These are phyloP conservation scores for Bertia moriformis DNA, from an alignment of 2,329 filamentous ascomycete species.

Conservation along the genomic window DNA sequence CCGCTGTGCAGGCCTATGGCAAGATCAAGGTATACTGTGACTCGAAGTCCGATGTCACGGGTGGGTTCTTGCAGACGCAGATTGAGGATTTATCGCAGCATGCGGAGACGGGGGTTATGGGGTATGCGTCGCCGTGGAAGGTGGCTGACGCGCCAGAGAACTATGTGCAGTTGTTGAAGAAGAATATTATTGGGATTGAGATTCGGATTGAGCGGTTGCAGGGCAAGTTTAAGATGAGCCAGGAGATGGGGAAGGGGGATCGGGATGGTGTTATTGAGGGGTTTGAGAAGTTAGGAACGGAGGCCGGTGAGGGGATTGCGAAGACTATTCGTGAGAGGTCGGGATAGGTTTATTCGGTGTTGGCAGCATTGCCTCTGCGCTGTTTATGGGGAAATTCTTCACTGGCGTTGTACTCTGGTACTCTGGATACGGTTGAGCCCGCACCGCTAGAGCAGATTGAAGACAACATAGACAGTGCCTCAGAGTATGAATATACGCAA, in stretches of 20 bases:
- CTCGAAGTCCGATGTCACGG: constrained; percentile 24
- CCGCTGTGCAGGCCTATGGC: constrained; percentile 50
- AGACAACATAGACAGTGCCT: too few relatives aligned
- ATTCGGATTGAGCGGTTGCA: constrained; percentile 36
- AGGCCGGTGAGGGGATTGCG: constrained; percentile 18
- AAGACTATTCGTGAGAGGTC: constrained; percentile 13
- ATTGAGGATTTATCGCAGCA: constrained; percentile 34
- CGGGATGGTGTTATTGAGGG: constrained; percentile 39
- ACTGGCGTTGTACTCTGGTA: too few relatives aligned
- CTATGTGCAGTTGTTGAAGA: constrained; percentile 42
- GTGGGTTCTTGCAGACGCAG: constrained; percentile 31
- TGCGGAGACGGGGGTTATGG: constrained; percentile 40
- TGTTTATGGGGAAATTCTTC: too few relatives aligned
- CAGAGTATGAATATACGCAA: too few relatives aligned
- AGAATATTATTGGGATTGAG: constrained; percentile 45
- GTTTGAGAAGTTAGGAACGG: constrained; percentile 27
- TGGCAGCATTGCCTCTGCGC: too few relatives aligned
- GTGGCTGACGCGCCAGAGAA: constrained; percentile 38
- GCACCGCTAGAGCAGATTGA: too few relatives aligned
- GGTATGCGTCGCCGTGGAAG: constrained; percentile 37
- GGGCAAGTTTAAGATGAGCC: constrained; percentile 56
- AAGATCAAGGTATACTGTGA: constrained; percentile 36
- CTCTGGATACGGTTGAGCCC: too few relatives aligned
- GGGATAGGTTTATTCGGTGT: too few relatives aligned
- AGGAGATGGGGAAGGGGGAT: constrained; percentile 38